These are phyloP conservation scores for Chlorophyllum brunneum DNA, from an alignment of 768 basidiomycete genomes.

Conservation along the genomic window DNA sequence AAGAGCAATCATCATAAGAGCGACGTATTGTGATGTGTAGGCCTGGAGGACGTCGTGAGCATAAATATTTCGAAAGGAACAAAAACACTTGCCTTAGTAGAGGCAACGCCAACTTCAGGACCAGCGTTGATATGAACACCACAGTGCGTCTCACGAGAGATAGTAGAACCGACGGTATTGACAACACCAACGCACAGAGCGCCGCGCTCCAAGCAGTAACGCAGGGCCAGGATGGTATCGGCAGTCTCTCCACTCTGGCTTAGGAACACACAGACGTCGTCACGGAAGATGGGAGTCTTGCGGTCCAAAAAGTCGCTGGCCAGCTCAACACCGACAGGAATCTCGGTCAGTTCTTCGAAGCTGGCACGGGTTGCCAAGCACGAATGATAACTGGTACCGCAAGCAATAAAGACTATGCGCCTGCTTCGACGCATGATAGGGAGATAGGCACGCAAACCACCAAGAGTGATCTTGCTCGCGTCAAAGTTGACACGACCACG, in stretches of 20 bases:
- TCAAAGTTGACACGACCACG: conserved; percentile 99
- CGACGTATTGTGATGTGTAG: conserved; percentile 98
- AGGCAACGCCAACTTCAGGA: conserved; percentile 98
- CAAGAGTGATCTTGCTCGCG: conserved; percentile 83
- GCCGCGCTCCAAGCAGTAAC: conserved; percentile 95
- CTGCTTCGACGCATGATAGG: conserved; percentile 94
- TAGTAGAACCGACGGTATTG: conserved; percentile 96
- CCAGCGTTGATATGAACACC: conserved; percentile 99
- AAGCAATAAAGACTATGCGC: conserved; percentile 96
- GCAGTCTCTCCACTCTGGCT: conserved; percentile 99
- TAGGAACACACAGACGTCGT: conserved; percentile 94
- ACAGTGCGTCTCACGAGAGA: conserved; percentile 97
- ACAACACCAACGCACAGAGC: conserved; percentile 97
- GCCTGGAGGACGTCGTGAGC: conserved; percentile 46
- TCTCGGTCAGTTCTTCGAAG: conserved; percentile 98
- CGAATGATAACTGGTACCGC: conserved; percentile 97
- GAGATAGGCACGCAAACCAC: conserved; percentile 92
- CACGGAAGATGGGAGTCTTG: conserved; percentile 99
- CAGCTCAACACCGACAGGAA: conserved; percentile 94
- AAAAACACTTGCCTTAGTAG: conserved; percentile 73
- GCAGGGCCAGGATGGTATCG: conserved; percentile 93
- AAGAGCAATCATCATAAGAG: conserved; percentile 96
- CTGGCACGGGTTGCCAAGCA: conserved; percentile 95
- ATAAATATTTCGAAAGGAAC: background rate
- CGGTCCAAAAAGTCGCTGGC: conserved; percentile 98